These are phyloP conservation scores for Monosporascus sp. DNA, from an alignment of 2,329 filamentous ascomycete genomes.

Conservation along the genomic window DNA sequence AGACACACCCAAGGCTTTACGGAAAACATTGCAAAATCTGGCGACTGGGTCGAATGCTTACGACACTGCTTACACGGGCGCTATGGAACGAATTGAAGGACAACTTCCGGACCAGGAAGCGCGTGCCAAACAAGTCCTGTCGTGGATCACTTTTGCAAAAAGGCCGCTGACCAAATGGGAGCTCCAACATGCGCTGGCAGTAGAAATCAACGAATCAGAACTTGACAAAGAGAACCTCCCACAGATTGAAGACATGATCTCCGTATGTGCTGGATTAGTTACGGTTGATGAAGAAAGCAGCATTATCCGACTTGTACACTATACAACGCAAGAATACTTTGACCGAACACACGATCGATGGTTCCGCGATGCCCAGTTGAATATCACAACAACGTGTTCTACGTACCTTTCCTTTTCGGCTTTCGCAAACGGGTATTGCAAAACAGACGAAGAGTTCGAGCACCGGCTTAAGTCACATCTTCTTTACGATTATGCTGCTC, in stretches of 20 bases:
- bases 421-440: neutral
- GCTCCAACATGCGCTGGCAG: conserved; percentile 36
- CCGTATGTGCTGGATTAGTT: conserved; percentile 34
- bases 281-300: conserved; percentile 31
- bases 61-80: conserved; percentile 33
- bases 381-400: conserved; percentile 27
- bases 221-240: conserved; percentile 31
- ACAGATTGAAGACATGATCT: conserved; percentile 25
- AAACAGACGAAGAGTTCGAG: neutral
- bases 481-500: conserved; percentile 7
- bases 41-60: conserved; percentile 25
- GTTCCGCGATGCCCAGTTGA: conserved; percentile 24
- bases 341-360: conserved; percentile 20
- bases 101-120: conserved; percentile 25
- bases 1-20: conserved; percentile 25
- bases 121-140: conserved; percentile 32
- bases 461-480: neutral
- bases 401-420: conserved; percentile 30
- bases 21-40: conserved; percentile 24
- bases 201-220: conserved; percentile 18
- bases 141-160: conserved; percentile 35
- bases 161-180: conserved; percentile 28
- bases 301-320: conserved; percentile 38
- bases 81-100: conserved; percentile 35
- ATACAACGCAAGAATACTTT: conserved; percentile 41